These are phyloP conservation scores for Pichia sp. DNA, from an alignment of 1,139 yeast genomes.

Conservation along the genomic window DNA sequence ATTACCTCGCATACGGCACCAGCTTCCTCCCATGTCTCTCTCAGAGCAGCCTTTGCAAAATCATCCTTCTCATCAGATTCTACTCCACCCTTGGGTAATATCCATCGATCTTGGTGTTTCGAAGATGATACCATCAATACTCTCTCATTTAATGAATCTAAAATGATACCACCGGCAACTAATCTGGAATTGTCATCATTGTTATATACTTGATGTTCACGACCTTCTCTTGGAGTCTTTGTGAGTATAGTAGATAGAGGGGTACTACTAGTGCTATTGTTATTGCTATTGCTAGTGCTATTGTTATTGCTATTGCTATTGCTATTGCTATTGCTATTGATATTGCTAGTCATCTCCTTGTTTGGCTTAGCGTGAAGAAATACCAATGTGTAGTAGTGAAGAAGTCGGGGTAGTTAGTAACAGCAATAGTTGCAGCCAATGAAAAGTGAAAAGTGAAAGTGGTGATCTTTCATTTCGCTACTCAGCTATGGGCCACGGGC, in stretches of 20 bases:
- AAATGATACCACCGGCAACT: constrained; percentile 85
- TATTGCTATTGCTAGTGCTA: not conserved
- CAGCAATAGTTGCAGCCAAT: no score
- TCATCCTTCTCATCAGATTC: constrained; percentile 71
- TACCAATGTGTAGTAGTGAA: no score
- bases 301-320: constrained; percentile 5
- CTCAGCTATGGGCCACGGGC: no score
- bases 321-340: no score
- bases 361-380: no score
- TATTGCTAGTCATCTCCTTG: no score
- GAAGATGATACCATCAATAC: constrained; percentile 76
- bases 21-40: constrained; percentile 99
- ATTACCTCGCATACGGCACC: constrained; percentile 69
- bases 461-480: no score
- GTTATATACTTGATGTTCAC: constrained; percentile 9
- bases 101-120: constrained; percentile 64
- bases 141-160: constrained; percentile 47
- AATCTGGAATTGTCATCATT: constrained; percentile 47
- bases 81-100: constrained; percentile 93
- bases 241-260: no score
- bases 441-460: no score
- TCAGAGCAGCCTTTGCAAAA: constrained; percentile 45
- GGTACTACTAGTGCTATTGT: not conserved
- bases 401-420: no score
- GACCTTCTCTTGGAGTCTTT: constrained; percentile 12